Evolutionary conservation across 2,329 filamentous ascomycete species (phyloP).

Genomic region (Ophiostoma tasmaniense): DNA sequence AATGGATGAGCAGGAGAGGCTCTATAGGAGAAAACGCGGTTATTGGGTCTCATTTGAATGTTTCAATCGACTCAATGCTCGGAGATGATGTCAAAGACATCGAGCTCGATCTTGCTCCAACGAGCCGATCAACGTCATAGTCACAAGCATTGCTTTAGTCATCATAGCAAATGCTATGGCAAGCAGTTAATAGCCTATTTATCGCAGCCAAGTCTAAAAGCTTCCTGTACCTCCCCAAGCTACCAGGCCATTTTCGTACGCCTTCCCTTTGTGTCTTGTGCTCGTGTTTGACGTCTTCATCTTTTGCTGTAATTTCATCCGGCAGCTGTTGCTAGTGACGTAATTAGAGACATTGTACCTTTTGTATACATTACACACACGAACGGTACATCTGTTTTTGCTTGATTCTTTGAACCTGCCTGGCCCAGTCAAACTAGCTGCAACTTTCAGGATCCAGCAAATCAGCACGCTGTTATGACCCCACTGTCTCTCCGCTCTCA

Average conservation of each 20-base stretch:
- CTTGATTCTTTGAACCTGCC: not conserved
- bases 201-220: not conserved
- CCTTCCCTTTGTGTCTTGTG: not conserved
- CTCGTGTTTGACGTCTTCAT: not conserved
- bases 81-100: slow-evolving; percentile 4
- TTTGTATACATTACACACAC: not conserved
- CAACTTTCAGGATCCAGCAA: not conserved
- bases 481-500: not conserved
- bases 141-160: not conserved
- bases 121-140: not conserved
- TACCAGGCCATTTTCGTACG: not conserved
- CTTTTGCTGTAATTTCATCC: not conserved
- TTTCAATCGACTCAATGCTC: not conserved
- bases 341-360: not conserved
- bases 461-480: not conserved
- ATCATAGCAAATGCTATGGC: not conserved
- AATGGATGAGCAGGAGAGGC: not conserved
- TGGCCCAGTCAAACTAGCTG: slow-evolving; percentile 1
- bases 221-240: not conserved
- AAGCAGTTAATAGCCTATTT: not conserved
- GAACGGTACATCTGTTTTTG: not conserved
- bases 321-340: not conserved
- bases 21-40: not conserved
- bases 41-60: not conserved
- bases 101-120: slow-evolving; percentile 1